Evolutionary conservation across 1,284 basidiomycete genomes (phyloP), one percentile per base, ranked within the genome.

Genomic region (Peniophora sp.): DNA sequence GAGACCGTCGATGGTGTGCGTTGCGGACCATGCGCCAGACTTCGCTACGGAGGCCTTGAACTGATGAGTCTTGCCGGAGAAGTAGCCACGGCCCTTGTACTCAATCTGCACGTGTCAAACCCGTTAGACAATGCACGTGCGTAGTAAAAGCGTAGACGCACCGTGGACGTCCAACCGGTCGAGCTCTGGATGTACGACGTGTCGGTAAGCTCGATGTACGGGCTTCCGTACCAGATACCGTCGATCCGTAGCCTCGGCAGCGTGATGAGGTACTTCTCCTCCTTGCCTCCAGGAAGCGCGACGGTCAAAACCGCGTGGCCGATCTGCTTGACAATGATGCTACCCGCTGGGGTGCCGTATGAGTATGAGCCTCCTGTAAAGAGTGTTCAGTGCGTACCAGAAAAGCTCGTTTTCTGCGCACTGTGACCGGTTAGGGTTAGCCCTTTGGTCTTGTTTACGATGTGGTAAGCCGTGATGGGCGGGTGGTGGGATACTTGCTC

Each of bases 401-500:
- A 84, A 67, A 98, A 97, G 55, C 85, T 84, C 8, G 96, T 98
- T 81, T 98, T 98, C 70, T 99, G 96, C 8, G 92, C 96, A 58
- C 85, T 94, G 68, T 97, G 93, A 20, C 96, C 96, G 48, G 84
- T 81, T 51, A 97, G 79, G 43, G 78, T 70, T 50, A 99, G 68
- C 1, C 92, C 88, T 61, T 92, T 93, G 44, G 74, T 65, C 53
- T 81, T 72, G 73, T 99, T 98, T 69, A 84, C 78, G 58, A 99
- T 89, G 68, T 82, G 79, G 73, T 85, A 92, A 49, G 83, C 90
- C 52, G 85, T 93, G 60, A 94, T 87, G 5, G 92, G 90, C 3
- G 93, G 93, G 67, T 96, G 93, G 63, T 96, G 94, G 24, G 92
- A 96, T 48, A 97, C 95, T 69, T 99, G 96, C 72, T 99, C 96